Percentiles rank a stretch among this genome's conserved stretches.
Conservation (phyloP, 139 green algal genomes). For the Chlorella sp. region DNA sequence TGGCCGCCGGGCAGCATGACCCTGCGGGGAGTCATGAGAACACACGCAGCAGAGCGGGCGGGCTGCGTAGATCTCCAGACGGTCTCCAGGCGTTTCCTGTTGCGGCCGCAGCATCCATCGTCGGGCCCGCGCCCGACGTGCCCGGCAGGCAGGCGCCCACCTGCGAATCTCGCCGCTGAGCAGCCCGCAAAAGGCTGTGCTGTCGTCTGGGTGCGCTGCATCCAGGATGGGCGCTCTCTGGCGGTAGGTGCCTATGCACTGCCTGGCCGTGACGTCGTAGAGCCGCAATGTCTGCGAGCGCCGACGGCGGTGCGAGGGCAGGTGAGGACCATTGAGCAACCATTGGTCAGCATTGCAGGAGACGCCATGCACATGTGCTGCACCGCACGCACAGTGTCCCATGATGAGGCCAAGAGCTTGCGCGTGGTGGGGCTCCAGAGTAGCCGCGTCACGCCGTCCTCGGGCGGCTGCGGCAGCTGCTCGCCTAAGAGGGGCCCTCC, state of each 20-base stretch:
- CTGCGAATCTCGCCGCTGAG: slow-evolving; percentile 55
- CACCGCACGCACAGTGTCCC: slow-evolving; percentile 70
- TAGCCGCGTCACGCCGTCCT: slow-evolving; percentile 63
- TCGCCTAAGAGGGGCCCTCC: slow-evolving; percentile 25
- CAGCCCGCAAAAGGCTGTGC: slow-evolving; percentile 41
- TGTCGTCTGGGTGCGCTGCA: slow-evolving; percentile 54
- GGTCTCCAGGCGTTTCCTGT: neutral
- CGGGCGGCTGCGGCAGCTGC: slow-evolving; percentile 34
- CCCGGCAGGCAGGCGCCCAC: too few species aligned
- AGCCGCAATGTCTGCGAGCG: slow-evolving; percentile 46
- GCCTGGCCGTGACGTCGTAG: slow-evolving; percentile 51
- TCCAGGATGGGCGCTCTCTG: slow-evolving; percentile 66
- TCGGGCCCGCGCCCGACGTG: too few species aligned
- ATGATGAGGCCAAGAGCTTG: slow-evolving; percentile 62
- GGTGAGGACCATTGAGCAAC: too few species aligned
- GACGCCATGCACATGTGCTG: too few species aligned
- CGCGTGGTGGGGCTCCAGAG: slow-evolving; percentile 42
- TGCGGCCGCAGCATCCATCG: too few species aligned
- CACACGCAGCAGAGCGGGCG: neutral
- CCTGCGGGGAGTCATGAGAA: neutral
- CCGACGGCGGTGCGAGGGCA: too few species aligned
- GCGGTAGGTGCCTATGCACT: slow-evolving; percentile 28
- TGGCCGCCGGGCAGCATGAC: neutral
- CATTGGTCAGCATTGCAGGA: too few species aligned
- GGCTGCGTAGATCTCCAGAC: neutral